Base-by-base conservation (phyloP, 192 early-diverging fungal species). In the Diversispora eburnea region DNA sequence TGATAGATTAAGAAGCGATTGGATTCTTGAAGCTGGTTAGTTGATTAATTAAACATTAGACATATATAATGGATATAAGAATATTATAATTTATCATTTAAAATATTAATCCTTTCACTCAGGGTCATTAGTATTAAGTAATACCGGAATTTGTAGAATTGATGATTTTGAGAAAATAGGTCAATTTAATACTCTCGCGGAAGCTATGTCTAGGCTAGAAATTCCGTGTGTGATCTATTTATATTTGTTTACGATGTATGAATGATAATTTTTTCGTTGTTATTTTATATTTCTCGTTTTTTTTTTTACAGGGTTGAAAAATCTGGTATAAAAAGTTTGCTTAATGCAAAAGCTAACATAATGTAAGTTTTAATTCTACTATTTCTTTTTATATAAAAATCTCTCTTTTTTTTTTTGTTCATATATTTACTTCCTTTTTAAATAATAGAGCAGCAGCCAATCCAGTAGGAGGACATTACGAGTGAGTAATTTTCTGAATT, bases 91-190 rank as follows among this genome's bases (percentile, higher is more conserved):
- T 78, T 4, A 78, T 67, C 3, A 42, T 77, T 45, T 74, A 42
- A 74, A 72, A 7, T 75, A 77, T 43, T 74, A 75, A 60, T 76
- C 74, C 7, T 48, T 75, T 33, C 72, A 73, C 51, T 87, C 74
- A 46, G 88, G 88, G 7, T 92, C 94, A 2, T 78, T 96, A 45
- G 93, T 94, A n/a, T 88, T 94, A 74, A 92, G 89, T 39, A 93
- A 96, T 79, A 90, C 92, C 80, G 94, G 94, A 22, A 90, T 91
- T 52, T 96, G 94, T 67, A 85, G 93, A 19, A 94, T 94, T 71
- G 94, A 96, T 73, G 94, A 96, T 78, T 94, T 96, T 82, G 93
- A 94, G 77, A 96, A 94, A 75, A 92, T 94, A 85, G 84, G 83
- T 19, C 92, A 94, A 54, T 88, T 92, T 79, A 85, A 84, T 84